Percentiles rank a stretch among this genome's conserved stretches.
Conservation (phyloP, 1,284 basidiomycete species). For the Grifola frondosa region DNA sequence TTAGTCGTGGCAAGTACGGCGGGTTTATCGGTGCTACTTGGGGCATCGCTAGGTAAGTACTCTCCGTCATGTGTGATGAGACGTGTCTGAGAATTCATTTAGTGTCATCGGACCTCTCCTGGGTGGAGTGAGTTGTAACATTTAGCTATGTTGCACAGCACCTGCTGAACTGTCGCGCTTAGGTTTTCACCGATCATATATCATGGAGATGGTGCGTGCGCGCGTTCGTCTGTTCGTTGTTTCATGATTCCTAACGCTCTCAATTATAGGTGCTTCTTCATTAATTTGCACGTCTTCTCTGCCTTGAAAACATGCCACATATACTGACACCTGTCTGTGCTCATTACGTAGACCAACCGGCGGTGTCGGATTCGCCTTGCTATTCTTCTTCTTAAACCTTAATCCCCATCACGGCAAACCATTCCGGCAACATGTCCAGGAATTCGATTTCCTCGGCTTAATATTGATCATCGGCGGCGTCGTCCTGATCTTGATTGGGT, state of each 20-base stretch:
- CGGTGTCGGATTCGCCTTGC: slow-evolving; percentile 64
- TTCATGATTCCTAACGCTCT: slow-evolving; percentile 4
- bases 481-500: slow-evolving; percentile 79
- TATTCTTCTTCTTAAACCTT: slow-evolving; percentile 83
- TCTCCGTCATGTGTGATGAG: background rate
- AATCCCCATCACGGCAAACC: slow-evolving; percentile 68
- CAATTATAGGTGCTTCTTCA: slow-evolving; percentile 63
- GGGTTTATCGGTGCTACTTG: slow-evolving; percentile 77
- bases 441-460: slow-evolving; percentile 81
- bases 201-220: slow-evolving; percentile 67
- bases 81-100: slow-evolving; percentile 1
- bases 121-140: slow-evolving; percentile 55
- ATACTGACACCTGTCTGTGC: slow-evolving; percentile 5
- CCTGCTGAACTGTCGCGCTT: slow-evolving; percentile 3
- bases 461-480: slow-evolving; percentile 70
- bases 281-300: slow-evolving; percentile 55
- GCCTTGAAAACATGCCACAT: background rate
- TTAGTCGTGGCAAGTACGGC: slow-evolving; percentile 72
- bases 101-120: slow-evolving; percentile 77
- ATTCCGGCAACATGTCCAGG: slow-evolving; percentile 54
- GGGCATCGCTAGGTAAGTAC: slow-evolving; percentile 64
- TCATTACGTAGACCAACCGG: slow-evolving; percentile 67
- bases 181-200: slow-evolving; percentile 71
- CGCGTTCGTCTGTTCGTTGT: slow-evolving; percentile 2
- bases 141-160: background rate